Percentiles rank a stretch among this genome's conserved stretches.
Conservation (phyloP, 805 yeast genomes). For the Spathaspora boniae region DNA sequence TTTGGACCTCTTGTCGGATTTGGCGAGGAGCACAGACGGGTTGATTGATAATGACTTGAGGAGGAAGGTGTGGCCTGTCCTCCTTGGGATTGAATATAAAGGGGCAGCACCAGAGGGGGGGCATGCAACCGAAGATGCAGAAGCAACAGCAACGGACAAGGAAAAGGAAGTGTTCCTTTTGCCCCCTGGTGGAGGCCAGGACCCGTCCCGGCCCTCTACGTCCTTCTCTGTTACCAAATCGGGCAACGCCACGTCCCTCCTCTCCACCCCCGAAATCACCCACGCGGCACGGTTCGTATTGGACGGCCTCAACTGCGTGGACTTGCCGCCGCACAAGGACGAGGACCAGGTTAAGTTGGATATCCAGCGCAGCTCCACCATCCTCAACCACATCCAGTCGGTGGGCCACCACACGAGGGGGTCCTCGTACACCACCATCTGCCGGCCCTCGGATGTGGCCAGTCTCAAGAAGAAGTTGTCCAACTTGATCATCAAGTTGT, state of each 20-base stretch:
- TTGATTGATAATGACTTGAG: conserved; percentile 41
- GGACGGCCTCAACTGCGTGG: conserved; percentile 18
- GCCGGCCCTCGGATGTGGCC: conserved; percentile 27
- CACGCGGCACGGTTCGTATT: neutral
- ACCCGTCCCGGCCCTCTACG: too few species aligned
- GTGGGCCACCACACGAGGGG: conserved; percentile 12
- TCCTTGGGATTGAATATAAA: conserved; percentile 38
- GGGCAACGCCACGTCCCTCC: neutral
- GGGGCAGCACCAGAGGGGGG: too few species aligned
- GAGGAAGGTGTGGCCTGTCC: conserved; percentile 48
- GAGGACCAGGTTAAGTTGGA: conserved; percentile 80
- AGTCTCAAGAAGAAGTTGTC: conserved; percentile 40
- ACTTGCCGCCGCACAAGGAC: conserved; percentile 55
- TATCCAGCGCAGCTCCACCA: conserved; percentile 64
- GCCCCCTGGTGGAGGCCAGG: too few species aligned
- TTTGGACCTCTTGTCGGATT: conserved; percentile 22
- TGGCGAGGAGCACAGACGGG: conserved; percentile 47
- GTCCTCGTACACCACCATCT: conserved; percentile 28
- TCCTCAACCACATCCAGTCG: conserved; percentile 28
- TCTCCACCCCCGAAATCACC: neutral
- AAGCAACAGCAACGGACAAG: neutral
- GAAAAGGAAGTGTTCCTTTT: too few species aligned
- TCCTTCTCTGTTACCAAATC: neutral
- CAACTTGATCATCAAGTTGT: conserved; percentile 47
- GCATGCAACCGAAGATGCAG: neutral